Percentiles rank a stretch among this genome's conserved stretches.
These are phyloP conservation scores for Cercospora brassicicola DNA, from an alignment of 2,329 filamentous ascomycete species.

Conservation along the genomic window DNA sequence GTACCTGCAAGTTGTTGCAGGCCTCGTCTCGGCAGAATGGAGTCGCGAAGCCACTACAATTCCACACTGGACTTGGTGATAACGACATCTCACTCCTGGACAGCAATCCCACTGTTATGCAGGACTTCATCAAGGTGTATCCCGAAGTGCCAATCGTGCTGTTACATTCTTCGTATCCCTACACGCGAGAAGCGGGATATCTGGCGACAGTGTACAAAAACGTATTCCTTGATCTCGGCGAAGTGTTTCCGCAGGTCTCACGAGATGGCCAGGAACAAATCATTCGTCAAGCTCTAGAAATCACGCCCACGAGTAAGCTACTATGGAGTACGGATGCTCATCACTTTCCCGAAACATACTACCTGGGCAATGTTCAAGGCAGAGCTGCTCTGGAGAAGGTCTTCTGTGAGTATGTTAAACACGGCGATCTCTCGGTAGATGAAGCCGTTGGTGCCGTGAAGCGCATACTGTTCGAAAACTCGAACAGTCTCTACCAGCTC, in stretches of 20 bases:
- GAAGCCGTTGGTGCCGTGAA: conserved; percentile 66
- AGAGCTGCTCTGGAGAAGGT: conserved; percentile 69
- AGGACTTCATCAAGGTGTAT: conserved; percentile 69
- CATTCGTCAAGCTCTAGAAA: conserved; percentile 70
- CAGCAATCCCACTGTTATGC: conserved; percentile 73
- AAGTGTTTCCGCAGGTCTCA: conserved; percentile 77
- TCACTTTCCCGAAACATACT: conserved; percentile 75
- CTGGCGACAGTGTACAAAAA: conserved; percentile 75
- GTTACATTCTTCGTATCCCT: conserved; percentile 79
- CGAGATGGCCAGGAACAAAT: conserved; percentile 72
- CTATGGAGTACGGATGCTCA: conserved; percentile 81
- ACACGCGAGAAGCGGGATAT: conserved; percentile 74
- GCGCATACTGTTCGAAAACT: conserved; percentile 73
- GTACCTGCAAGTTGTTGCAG: conserved; percentile 60
- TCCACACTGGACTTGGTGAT: conserved; percentile 81
- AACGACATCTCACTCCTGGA: conserved; percentile 70
- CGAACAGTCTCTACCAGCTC: conserved; percentile 72
- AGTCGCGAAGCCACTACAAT: conserved; percentile 71
- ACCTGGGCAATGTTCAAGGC: conserved; percentile 70
- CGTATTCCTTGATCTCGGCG: conserved; percentile 78
- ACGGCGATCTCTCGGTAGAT: conserved; percentile 59
- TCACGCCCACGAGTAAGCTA: conserved; percentile 73
- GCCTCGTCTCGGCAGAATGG: conserved; percentile 44
- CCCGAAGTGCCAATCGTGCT: conserved; percentile 71
- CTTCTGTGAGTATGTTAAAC: conserved; percentile 65